Evolutionary conservation across 192 early-diverging fungal genomes (phyloP).

Genomic region (Geranomyces michiganensis): DNA sequence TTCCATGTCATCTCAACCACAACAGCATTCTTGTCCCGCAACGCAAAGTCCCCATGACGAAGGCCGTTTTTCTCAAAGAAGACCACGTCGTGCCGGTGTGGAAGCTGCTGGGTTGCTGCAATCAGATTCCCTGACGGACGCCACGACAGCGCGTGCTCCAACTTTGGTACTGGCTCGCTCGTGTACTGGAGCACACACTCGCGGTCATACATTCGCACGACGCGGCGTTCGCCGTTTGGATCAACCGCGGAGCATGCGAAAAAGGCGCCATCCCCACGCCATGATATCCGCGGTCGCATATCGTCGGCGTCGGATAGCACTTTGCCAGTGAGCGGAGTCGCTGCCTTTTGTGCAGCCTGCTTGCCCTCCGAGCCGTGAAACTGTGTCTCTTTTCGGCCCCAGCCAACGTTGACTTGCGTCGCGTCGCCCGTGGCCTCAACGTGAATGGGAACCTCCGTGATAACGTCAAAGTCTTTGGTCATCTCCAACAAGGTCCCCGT

Average conservation of each 20-base stretch:
- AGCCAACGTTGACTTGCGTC: constrained; percentile 81
- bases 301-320: constrained; percentile 70
- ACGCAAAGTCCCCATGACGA: constrained; percentile 87
- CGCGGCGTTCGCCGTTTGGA: constrained; percentile 54
- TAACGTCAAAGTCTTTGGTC: constrained; percentile 92
- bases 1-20: constrained; percentile 80
- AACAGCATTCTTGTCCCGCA: constrained; percentile 59
- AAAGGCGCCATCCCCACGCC: constrained; percentile 88
- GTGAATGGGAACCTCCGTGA: constrained; percentile 78
- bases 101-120: constrained; percentile 73
- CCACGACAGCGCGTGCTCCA: constrained; percentile 84
- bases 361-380: constrained; percentile 93
- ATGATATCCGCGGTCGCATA: constrained; percentile 71
- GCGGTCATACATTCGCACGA: constrained; percentile 80
- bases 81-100: constrained; percentile 81
- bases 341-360: constrained; percentile 54
- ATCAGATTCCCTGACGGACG: constrained; percentile 83
- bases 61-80: constrained; percentile 97
- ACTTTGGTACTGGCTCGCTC: constrained; percentile 72
- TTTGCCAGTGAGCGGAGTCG: constrained; percentile 25
- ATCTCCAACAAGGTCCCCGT: constrained; percentile 74
- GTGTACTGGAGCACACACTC: constrained; percentile 84
- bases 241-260: constrained; percentile 78
- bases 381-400: constrained; percentile 97
- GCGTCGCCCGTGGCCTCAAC: constrained; percentile 72